Base-by-base conservation (phyloP, 768 basidiomycete species). In the Mycena belliarum region DNA sequence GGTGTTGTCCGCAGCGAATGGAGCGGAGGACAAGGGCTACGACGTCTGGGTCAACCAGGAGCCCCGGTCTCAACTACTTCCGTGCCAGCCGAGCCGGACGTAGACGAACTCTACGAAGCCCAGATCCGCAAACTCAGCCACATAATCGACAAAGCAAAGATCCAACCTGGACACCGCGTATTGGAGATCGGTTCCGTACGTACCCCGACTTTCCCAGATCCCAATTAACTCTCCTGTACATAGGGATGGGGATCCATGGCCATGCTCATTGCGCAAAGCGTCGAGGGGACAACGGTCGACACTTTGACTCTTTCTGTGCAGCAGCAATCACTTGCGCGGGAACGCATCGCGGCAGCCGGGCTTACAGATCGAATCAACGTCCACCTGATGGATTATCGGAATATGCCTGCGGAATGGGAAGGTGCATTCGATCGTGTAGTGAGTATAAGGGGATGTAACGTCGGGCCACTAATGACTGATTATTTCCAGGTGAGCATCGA, bases 321-420 rank as follows among this genome's bases (percentile, higher is more conserved):
- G 49, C 89, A 91, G 63, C 84, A 84, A 58, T 68, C 65, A 1
- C 75, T 87, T 9, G 87, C 86, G 1, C 77, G 76, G 45, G 73
- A 82, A 44, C 78, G 86, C 7, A 82, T 88, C 48, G 72, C 71
- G 3, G 73, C 71, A 1, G 81, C 79, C 11, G 86, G 86, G 6
- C 67, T 83, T 12, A 68, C 75, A 32, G 77, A 76, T 11, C 74
- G 81, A 21, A 81, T 91, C 45, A 76, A 70, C 14, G 86, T 90
- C 2, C 88, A 90, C 71, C 69, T 88, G n/a, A 82, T 91, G 81
- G 89, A 90, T 63, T 92, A 90, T 66, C 72, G 89, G 23, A 73
- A 76, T 38, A 80, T 89, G 76, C 87, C 86, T 1, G 52, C 69
- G 2, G 80, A 83, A 26, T 91, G 88, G 88, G 72, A 80, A 62